phyloP scores from a whole-genome alignment of 768 basidiomycete genomes.

The Phylloporus sp. region DNA sequence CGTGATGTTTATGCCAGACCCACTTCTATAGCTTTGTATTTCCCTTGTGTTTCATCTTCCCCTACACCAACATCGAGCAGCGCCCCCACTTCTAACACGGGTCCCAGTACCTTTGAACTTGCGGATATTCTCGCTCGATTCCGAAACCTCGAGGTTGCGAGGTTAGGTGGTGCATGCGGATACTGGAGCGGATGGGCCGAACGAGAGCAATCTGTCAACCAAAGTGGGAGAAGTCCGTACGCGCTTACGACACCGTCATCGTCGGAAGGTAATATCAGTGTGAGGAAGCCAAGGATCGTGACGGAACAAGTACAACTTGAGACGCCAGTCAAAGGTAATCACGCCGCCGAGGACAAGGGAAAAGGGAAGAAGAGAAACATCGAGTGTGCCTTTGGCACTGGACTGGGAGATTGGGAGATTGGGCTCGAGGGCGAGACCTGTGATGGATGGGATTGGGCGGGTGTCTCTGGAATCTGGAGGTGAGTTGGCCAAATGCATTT shows the following conservation, averaged over 20 bases:
- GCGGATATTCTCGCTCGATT: conserved; percentile 27
- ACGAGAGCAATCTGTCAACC: conserved; percentile 1
- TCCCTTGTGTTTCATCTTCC: neutral
- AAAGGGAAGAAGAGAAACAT: conserved; percentile 14
- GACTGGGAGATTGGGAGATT: conserved; percentile 19
- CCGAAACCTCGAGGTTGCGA: conserved; percentile 31
- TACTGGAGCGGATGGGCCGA: conserved; percentile 34
- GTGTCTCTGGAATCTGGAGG: conserved; percentile 50
- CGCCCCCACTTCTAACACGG: neutral
- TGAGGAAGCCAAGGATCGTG: conserved; percentile 17
- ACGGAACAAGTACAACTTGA: conserved; percentile 10
- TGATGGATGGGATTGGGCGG: conserved; percentile 58
- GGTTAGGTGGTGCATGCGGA: conserved; percentile 39
- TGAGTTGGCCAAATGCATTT: conserved; percentile 23
- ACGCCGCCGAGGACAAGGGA: conserved; percentile 7
- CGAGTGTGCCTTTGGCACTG: neutral
- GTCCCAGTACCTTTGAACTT: conserved; percentile 3
- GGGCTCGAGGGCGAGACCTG: conserved; percentile 21
- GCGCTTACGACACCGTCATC: neutral
- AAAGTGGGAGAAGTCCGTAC: neutral
- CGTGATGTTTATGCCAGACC: neutral
- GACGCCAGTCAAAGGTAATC: neutral
- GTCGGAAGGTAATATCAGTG: neutral
- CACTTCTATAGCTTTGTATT: neutral
- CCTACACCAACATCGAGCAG: neutral